These are phyloP conservation scores for Musa acuminata DNA, from an alignment of 176 grass and related monocot species.

Conservation along the genomic window DNA sequence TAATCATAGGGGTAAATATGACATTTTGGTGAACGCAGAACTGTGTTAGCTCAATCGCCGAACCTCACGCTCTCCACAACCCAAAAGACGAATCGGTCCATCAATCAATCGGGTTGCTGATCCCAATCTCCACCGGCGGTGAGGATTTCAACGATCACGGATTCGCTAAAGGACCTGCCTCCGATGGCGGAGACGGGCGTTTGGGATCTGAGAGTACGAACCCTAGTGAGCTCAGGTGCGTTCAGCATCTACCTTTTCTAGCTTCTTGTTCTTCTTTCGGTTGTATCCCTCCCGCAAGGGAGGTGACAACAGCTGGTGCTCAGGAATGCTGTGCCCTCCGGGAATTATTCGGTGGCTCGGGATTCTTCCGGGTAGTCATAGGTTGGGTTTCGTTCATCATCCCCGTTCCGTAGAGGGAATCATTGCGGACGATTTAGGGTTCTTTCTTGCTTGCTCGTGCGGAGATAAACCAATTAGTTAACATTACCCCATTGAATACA, in stretches of 20 bases:
- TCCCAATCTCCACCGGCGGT: too few relatives aligned
- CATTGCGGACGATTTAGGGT: neutral
- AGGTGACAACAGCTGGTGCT: neutral
- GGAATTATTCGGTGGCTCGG: neutral
- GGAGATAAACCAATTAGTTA: neutral
- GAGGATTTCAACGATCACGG: too few relatives aligned
- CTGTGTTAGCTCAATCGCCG: too few relatives aligned
- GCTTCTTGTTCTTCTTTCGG: neutral
- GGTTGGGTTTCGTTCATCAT: neutral
- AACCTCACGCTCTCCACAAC: too few relatives aligned
- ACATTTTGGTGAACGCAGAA: too few relatives aligned
- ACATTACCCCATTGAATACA: neutral
- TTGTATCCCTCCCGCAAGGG: neutral
- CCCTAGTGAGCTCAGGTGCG: neutral
- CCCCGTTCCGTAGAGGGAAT: too few relatives aligned
- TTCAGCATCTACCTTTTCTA: neutral
- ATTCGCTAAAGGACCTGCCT: neutral
- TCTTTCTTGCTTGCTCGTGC: neutral
- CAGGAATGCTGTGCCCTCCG: neutral
- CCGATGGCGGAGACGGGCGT: neutral
- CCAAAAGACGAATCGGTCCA: too few relatives aligned
- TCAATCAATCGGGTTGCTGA: too few relatives aligned
- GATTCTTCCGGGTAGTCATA: neutral
- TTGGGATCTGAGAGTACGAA: neutral
- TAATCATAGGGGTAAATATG: too few relatives aligned